Base-by-base conservation (phyloP, 2,329 filamentous ascomycete genomes). In the Trichoderma endophyticum region DNA sequence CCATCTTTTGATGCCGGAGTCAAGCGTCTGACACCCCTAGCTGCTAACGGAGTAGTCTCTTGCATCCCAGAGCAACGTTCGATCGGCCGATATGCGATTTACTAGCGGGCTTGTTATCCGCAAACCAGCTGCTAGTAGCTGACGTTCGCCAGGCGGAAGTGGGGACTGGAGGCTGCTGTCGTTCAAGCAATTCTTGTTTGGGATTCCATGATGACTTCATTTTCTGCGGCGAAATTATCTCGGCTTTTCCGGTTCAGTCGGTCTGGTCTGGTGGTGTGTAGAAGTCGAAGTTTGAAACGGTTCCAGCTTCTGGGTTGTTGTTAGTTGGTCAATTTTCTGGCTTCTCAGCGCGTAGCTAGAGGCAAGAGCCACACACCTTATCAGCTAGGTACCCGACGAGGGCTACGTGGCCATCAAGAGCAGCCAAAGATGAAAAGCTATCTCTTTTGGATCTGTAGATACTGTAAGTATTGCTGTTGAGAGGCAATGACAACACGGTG, bases 51-150 rank as follows among this genome's bases (percentile, higher is more conserved):
- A 28, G 32, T 34, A 54, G 64, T 30, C 32, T 4, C 34, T 61
- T 9, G 30, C 36, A 12, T 24, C 26, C 14, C 36, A 32, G 63
- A 54, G 30, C 28, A 56, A 28, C 21, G 8, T 36, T 56, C 64
- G 64, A 67, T 67, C 64, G 34, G 54, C 32, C 64, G 51, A 59
- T 67, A n/a, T 67, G 26, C 64, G 32, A 59, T 57, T 59, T 43
- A 34, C 32, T 28, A 48, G 34, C 36, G n/a, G 32, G 64, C 54
- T 57, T 9, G 56, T 18, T 30, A 59, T 57, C 51, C 43, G 43
- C 43, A 51, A 51, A 51, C 43, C 43, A 51, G 43, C 43, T 51
- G 43, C n/a, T 51, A 51, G 43, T 51, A 51, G 43, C 43, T 51
- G 43, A 21, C 43, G 9, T 21, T 51, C 3, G 43, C 43, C 18